phyloP scores from a whole-genome alignment of 768 basidiomycete species.

The Rubroboletus satanas region DNA sequence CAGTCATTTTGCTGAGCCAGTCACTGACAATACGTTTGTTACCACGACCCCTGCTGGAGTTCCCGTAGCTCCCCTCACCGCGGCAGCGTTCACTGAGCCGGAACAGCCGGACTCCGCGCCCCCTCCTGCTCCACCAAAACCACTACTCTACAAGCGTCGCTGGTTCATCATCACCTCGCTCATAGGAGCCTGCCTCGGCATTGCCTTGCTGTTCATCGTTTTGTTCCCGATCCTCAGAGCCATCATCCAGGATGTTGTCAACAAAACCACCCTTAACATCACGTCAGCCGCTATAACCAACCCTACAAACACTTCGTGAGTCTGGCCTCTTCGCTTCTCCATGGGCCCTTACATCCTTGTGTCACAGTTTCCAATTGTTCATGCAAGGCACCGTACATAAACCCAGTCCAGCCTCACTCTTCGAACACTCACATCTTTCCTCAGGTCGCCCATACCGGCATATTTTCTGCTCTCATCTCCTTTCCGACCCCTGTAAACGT shows the following conservation, averaged over 20 bases:
- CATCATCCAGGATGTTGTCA: conserved; percentile 62
- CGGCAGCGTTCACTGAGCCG: background rate
- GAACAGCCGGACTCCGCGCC: background rate
- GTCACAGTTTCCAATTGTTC: conserved; percentile 45
- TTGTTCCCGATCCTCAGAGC: conserved; percentile 66
- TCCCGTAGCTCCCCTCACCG: background rate
- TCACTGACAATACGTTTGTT: background rate
- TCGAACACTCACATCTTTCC: background rate
- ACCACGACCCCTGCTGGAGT: conserved; percentile 8
- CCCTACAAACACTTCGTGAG: conserved; percentile 57
- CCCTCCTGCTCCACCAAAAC: conserved; percentile 10
- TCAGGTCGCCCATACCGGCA: conserved; percentile 64
- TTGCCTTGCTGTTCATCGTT: conserved; percentile 62
- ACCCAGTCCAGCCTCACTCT: background rate
- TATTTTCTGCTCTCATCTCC: conserved; percentile 57
- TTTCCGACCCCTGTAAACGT: conserved; percentile 58
- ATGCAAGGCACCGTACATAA: conserved; percentile 51
- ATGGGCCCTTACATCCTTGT: conserved; percentile 2
- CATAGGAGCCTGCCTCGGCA: conserved; percentile 48
- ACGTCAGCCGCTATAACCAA: conserved; percentile 47
- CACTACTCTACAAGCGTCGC: conserved; percentile 57
- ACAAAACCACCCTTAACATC: conserved; percentile 51
- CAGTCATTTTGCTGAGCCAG: conserved; percentile 13
- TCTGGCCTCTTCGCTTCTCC: background rate
- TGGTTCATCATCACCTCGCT: conserved; percentile 60